Percentiles rank a stretch among this genome's conserved stretches.
Conservation (phyloP, 139 green algal genomes). For the Coelastrella sp. region DNA sequence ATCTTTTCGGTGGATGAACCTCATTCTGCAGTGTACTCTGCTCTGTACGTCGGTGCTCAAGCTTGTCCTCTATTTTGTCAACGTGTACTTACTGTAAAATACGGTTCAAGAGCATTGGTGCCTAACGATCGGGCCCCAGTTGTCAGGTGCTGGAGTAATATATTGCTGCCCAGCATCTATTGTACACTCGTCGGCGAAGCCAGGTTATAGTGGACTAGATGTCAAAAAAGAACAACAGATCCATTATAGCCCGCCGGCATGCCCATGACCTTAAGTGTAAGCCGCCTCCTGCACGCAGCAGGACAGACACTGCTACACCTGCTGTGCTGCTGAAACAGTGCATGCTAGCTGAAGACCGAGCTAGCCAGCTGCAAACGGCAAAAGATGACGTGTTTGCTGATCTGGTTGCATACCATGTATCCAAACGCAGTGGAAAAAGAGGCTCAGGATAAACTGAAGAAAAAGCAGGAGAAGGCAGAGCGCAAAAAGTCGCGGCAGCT, state of each 20-base stretch:
- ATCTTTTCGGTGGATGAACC: no score
- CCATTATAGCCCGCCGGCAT: conserved; percentile 33
- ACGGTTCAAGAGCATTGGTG: no score
- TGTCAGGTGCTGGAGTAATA: no score
- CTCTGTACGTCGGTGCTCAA: no score
- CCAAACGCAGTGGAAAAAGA: conserved; percentile 19
- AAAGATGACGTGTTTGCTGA: not conserved
- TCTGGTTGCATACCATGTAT: not conserved
- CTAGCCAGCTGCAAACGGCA: not conserved
- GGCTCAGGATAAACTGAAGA: conserved; percentile 22
- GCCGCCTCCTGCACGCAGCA: not conserved
- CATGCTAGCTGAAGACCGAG: not conserved
- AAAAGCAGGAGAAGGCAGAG: conserved; percentile 39
- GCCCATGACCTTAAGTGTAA: conserved; percentile 36
- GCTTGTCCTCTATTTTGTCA: no score
- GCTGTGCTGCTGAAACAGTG: not conserved
- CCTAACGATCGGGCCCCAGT: no score
- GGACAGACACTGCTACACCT: not conserved
- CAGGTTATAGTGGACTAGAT: conserved; percentile 9
- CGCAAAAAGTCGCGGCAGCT: conserved; percentile 35
- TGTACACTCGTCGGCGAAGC: no score
- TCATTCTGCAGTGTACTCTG: no score
- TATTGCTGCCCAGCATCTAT: no score
- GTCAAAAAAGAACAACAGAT: conserved; percentile 50
- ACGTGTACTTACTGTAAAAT: no score